phyloP scores from a whole-genome alignment of 768 basidiomycete species.

The Suillus lakei region DNA sequence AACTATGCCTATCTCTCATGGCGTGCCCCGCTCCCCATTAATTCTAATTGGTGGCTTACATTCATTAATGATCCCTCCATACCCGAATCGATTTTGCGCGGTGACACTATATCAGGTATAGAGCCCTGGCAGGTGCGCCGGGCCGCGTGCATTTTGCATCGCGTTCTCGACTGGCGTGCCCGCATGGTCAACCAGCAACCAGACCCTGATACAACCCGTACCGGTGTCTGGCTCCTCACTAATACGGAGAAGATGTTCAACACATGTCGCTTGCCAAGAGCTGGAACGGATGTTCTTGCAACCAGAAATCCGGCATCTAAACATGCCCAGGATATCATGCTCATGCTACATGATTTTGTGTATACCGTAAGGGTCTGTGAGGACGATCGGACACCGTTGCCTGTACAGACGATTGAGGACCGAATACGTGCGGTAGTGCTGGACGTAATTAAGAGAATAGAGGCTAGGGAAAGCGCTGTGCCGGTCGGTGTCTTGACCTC shows the following conservation, averaged over 20 bases:
- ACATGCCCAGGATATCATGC: slow-evolving; percentile 46
- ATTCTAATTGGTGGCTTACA: slow-evolving; percentile 97
- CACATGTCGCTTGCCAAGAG: slow-evolving; percentile 73
- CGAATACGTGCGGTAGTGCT: slow-evolving; percentile 48
- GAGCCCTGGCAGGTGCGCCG: slow-evolving; percentile 86
- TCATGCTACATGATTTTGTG: slow-evolving; percentile 79
- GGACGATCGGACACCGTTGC: slow-evolving; percentile 37
- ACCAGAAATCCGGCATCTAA: slow-evolving; percentile 48
- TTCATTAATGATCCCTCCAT: slow-evolving; percentile 75
- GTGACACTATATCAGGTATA: slow-evolving; percentile 40
- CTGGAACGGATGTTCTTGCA: slow-evolving; percentile 66
- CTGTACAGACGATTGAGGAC: slow-evolving; percentile 48
- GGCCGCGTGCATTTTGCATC: slow-evolving; percentile 79
- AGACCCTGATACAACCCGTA: slow-evolving; percentile 71
- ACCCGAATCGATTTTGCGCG: slow-evolving; percentile 44
- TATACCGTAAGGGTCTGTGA: slow-evolving; percentile 77
- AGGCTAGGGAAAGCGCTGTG: slow-evolving; percentile 58
- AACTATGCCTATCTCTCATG: slow-evolving; percentile 88
- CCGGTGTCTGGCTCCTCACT: slow-evolving; percentile 75
- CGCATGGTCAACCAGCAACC: slow-evolving; percentile 68
- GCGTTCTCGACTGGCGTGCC: slow-evolving; percentile 75
- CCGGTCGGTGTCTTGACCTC: slow-evolving; percentile 76
- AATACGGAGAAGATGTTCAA: slow-evolving; percentile 72
- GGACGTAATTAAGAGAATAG: slow-evolving; percentile 61
- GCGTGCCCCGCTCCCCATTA: slow-evolving; percentile 82